phyloP scores from a whole-genome alignment of 371 early-diverging fungal species.

The Choanephora cucurbitarum region DNA sequence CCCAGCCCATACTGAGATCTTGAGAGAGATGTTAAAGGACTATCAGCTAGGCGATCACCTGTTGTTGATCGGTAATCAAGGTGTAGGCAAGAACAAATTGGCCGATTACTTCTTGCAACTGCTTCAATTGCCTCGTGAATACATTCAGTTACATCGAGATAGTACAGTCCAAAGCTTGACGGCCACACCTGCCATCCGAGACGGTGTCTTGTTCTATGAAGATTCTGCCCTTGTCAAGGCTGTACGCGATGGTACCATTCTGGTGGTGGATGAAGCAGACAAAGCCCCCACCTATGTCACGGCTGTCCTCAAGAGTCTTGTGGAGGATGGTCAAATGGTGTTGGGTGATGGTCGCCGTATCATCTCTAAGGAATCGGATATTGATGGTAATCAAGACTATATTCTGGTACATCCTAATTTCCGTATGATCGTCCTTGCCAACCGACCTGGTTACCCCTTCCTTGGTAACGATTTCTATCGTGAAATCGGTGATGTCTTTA shows the following conservation, averaged over 20 bases:
- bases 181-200: conserved; percentile 71
- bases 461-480: conserved; percentile 86
- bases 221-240: conserved; percentile 82
- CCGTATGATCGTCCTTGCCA: conserved; percentile 86
- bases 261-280: conserved; percentile 89
- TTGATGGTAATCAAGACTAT: conserved; percentile 38
- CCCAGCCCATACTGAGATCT: conserved; percentile 68
- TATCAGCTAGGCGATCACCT: conserved; percentile 76
- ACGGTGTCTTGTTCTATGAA: conserved; percentile 75
- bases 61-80: conserved; percentile 77
- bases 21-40: conserved; percentile 75
- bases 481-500: conserved; percentile 81
- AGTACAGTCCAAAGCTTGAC: conserved; percentile 84
- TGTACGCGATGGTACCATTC: conserved; percentile 65
- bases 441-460: conserved; percentile 80
- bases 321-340: conserved; percentile 88
- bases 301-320: conserved; percentile 74
- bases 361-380: conserved; percentile 52
- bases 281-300: conserved; percentile 88
- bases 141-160: conserved; percentile 85
- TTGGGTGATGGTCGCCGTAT: conserved; percentile 82
- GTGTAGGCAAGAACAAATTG: conserved; percentile 86
- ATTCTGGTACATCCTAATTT: conserved; percentile 75
- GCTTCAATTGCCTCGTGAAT: conserved; percentile 75
- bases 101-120: conserved; percentile 80